Conservation (phyloP, 805 yeast species). For the Teunomyces atbi region DNA sequence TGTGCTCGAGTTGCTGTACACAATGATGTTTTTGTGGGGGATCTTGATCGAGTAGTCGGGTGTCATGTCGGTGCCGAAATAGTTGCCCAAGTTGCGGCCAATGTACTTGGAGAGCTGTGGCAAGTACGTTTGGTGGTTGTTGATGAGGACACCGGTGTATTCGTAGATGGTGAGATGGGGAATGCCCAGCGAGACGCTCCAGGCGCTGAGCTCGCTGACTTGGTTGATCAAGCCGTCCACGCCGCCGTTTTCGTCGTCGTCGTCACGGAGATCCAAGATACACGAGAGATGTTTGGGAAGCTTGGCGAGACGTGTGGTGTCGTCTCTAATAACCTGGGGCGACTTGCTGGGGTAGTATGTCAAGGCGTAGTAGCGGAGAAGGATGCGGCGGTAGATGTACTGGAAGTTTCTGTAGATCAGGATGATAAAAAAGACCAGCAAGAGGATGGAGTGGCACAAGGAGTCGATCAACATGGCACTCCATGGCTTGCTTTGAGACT, state of each 20-base stretch:
- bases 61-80: slow-evolving; percentile 68
- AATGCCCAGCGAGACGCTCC: slow-evolving; percentile 91
- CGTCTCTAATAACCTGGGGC: slow-evolving; percentile 84
- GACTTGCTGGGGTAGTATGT: slow-evolving; percentile 69
- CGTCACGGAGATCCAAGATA: slow-evolving; percentile 69
- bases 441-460: slow-evolving; percentile 42
- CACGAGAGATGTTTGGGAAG: slow-evolving; percentile 77
- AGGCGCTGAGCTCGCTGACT: slow-evolving; percentile 72
- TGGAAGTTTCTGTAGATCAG: slow-evolving; percentile 55
- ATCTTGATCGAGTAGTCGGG: slow-evolving; percentile 63
- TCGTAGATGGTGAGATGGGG: slow-evolving; percentile 74
- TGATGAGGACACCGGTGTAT: slow-evolving; percentile 62
- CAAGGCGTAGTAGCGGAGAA: slow-evolving; percentile 54
- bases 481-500: not conserved
- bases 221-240: slow-evolving; percentile 75
- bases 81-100: slow-evolving; percentile 56
- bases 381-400: slow-evolving; percentile 49
- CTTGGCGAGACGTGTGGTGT: slow-evolving; percentile 68
- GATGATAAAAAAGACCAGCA: slow-evolving; percentile 53
- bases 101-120: slow-evolving; percentile 59
- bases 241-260: slow-evolving; percentile 88
- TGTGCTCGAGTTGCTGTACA: slow-evolving; percentile 36
- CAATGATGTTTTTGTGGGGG: slow-evolving; percentile 62
- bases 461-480: not conserved
- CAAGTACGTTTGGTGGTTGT: slow-evolving; percentile 29